A percentile compares a stretch with the other conserved stretches of the same genome.
Conservation (phyloP, 495 filamentous ascomycete genomes). For the Geoglossum glabrum region DNA sequence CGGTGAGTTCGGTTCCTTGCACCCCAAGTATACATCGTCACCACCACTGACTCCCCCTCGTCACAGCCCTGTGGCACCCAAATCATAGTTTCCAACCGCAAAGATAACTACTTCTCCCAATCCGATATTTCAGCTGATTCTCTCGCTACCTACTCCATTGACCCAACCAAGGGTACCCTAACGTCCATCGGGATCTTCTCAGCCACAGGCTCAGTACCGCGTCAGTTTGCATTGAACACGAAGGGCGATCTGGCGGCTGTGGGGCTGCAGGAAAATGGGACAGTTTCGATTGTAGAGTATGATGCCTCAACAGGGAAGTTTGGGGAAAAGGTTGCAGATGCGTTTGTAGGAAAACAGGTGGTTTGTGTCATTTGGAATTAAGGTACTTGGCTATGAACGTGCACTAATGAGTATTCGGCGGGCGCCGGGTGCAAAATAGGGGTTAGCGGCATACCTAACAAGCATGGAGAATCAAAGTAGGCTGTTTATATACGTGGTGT, state of each 20-base stretch:
- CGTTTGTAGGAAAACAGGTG: constrained; percentile 29
- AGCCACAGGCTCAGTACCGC: constrained; percentile 37
- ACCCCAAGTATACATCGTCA: not conserved
- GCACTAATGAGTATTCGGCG: too few relatives aligned
- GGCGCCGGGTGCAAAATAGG: too few relatives aligned
- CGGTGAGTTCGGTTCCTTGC: too few relatives aligned
- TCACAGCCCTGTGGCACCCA: constrained; percentile 34
- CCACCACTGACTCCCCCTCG: not conserved
- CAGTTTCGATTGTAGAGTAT: constrained; percentile 38
- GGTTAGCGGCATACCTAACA: too few relatives aligned
- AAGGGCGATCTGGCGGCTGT: constrained; percentile 39
- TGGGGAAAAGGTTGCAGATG: constrained; percentile 27
- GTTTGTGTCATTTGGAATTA: constrained; percentile 45
- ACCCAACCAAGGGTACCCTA: constrained; percentile 27
- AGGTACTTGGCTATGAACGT: too few relatives aligned
- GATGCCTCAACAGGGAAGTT: constrained; percentile 34
- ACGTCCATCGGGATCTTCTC: constrained; percentile 28
- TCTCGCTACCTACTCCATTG: constrained; percentile 19
- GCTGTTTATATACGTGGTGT: too few relatives aligned
- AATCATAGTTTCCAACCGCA: constrained; percentile 43
- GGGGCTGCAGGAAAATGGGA: constrained; percentile 36
- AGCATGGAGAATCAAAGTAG: too few relatives aligned
- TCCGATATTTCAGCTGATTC: constrained; percentile 23
- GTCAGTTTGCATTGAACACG: constrained; percentile 46
- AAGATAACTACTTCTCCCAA: constrained; percentile 26